Evolutionary conservation across 495 filamentous ascomycete species (phyloP).

Genomic region (Cercophora scortea): DNA sequence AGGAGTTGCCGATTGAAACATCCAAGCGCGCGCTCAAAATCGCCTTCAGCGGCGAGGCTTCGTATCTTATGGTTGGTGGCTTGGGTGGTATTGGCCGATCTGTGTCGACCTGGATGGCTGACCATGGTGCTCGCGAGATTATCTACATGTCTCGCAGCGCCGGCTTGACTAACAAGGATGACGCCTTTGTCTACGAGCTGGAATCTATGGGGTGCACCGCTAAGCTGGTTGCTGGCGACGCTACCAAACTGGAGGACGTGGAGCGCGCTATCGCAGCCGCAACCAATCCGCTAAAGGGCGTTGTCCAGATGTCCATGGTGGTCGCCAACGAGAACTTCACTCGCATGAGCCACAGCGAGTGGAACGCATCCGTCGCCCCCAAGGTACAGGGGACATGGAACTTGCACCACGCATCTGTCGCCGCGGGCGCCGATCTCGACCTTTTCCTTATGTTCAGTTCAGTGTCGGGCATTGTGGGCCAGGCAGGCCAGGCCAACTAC

Average conservation of each 20-base stretch:
- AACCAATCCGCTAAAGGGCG: constrained; percentile 33
- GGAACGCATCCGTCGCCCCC: constrained; percentile 26
- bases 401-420: constrained; percentile 22
- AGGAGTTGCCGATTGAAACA: constrained; percentile 31
- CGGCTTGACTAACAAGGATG: constrained; percentile 12
- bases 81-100: constrained; percentile 33
- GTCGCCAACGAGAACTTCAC: not conserved
- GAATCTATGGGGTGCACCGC: no score
- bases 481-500: constrained; percentile 48
- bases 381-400: constrained; percentile 35
- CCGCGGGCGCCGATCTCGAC: constrained; percentile 28
- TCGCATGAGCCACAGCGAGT: constrained; percentile 23
- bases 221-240: no score
- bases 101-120: constrained; percentile 24
- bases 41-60: constrained; percentile 5
- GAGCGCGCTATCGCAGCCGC: no score
- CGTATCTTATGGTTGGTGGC: constrained; percentile 37
- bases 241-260: no score
- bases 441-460: constrained; percentile 48
- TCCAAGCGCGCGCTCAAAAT: not conserved
- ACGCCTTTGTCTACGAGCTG: no score
- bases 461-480: constrained; percentile 40
- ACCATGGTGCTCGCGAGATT: constrained; percentile 28
- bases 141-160: constrained; percentile 2
- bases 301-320: constrained; percentile 3